phyloP scores from a whole-genome alignment of 768 basidiomycete genomes.

The Pilatotrama ljubarskyi region DNA sequence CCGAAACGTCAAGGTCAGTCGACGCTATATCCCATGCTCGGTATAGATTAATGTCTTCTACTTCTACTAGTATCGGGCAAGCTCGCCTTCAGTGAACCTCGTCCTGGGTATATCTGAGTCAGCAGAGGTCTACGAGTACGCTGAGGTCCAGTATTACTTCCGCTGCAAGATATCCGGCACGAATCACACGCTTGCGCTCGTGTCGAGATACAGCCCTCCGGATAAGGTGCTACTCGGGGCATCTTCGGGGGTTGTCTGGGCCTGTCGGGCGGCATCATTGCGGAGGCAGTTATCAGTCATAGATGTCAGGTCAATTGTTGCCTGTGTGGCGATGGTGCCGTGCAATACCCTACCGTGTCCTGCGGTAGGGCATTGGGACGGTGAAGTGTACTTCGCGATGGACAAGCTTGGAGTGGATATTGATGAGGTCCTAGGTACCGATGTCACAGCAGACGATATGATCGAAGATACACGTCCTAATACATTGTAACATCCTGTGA shows the following conservation, averaged over 20 bases:
- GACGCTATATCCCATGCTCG: neutral
- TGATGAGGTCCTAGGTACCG: neutral
- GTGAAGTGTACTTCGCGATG: neutral
- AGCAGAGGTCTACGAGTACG: neutral
- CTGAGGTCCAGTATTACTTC: slow-evolving; percentile 20
- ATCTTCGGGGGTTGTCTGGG: slow-evolving; percentile 1
- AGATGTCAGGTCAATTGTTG: neutral
- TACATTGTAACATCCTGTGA: too few relatives aligned
- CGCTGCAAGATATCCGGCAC: neutral
- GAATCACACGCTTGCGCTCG: neutral
- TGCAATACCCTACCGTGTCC: neutral
- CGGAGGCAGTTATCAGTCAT: neutral
- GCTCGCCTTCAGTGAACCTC: too few relatives aligned
- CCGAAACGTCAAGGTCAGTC: slow-evolving; percentile 32
- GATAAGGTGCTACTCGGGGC: neutral
- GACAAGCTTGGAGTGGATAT: neutral
- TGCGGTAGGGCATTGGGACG: neutral
- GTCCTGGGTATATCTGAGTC: neutral
- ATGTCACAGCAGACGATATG: too few relatives aligned
- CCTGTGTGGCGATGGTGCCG: slow-evolving; percentile 17
- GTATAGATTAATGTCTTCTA: too few relatives aligned
- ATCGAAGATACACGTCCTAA: too few relatives aligned
- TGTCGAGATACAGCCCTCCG: neutral
- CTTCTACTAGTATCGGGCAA: too few relatives aligned
- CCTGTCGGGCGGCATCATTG: neutral